These are phyloP conservation scores for Malbranchea zuffiana DNA, from an alignment of 2,329 filamentous ascomycete genomes.

Conservation along the genomic window DNA sequence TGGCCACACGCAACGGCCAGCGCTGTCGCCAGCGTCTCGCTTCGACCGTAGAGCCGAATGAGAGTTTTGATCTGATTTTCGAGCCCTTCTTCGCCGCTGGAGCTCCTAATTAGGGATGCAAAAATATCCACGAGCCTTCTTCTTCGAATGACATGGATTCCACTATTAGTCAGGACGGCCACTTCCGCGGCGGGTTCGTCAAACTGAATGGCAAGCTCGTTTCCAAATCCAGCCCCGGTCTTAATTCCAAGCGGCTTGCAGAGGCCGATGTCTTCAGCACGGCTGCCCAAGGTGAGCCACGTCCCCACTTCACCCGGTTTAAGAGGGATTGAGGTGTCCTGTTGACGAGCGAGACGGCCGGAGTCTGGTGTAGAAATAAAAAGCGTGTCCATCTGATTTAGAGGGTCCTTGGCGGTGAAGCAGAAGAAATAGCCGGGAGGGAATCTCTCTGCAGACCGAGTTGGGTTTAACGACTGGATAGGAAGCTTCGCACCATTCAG, in stretches of 20 bases:
- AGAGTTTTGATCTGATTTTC: conserved; percentile 76
- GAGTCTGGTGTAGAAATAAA: conserved; percentile 84
- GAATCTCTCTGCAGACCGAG: conserved; percentile 44
- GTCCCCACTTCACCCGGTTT: conserved; percentile 69
- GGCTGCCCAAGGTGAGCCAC: conserved; percentile 64
- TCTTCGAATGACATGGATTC: conserved; percentile 74
- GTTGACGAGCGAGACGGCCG: conserved; percentile 58
- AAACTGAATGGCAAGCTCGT: conserved; percentile 93
- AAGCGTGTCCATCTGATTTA: conserved; percentile 53
- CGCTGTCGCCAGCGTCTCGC: conserved; percentile 80
- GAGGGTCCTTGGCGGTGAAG: conserved; percentile 56
- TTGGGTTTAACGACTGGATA: conserved; percentile 35
- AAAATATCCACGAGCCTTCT: conserved; percentile 86
- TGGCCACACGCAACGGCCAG: conserved; percentile 92
- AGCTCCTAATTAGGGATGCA: conserved; percentile 63
- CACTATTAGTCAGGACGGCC: conserved; percentile 81
- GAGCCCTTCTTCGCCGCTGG: conserved; percentile 60
- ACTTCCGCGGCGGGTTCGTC: conserved; percentile 73
- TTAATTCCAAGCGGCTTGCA: conserved; percentile 57
- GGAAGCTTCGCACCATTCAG: conserved; percentile 39
- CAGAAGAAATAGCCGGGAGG: conserved; percentile 86
- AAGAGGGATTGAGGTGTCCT: conserved; percentile 42
- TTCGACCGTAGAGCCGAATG: conserved; percentile 72
- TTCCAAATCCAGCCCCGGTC: conserved; percentile 72
- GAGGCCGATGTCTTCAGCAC: conserved; percentile 66